These are phyloP conservation scores for Wickerhamomyces chaumierensis DNA, from an alignment of 805 yeast genomes.

Conservation along the genomic window DNA sequence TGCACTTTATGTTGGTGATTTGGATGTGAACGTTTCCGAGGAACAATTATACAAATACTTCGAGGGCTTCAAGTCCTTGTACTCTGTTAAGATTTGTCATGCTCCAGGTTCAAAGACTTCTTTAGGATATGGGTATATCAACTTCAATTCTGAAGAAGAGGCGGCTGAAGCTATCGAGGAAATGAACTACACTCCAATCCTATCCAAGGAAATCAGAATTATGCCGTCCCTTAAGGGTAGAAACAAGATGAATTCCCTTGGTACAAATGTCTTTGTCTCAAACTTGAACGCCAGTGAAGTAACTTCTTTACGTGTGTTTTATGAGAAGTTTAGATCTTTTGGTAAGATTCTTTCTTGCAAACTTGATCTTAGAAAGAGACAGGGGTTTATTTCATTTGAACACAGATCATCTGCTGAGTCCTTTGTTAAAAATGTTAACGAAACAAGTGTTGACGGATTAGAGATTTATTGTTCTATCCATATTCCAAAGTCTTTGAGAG, in stretches of 20 bases:
- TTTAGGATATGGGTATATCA: slow-evolving; percentile 66
- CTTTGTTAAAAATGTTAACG: slow-evolving; percentile 23
- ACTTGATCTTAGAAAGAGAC: slow-evolving; percentile 24
- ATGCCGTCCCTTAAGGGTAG: slow-evolving; percentile 44
- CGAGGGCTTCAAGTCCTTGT: slow-evolving; percentile 29
- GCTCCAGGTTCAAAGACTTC: slow-evolving; percentile 36
- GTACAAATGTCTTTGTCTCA: slow-evolving; percentile 40
- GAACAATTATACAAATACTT: slow-evolving; percentile 34
- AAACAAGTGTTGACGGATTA: slow-evolving; percentile 18
- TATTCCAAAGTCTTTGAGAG: slow-evolving; percentile 19
- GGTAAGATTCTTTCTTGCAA: slow-evolving; percentile 36
- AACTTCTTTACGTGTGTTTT: slow-evolving; percentile 33
- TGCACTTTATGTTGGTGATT: slow-evolving; percentile 49
- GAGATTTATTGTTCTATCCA: slow-evolving; percentile 29
- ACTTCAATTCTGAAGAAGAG: slow-evolving; percentile 37
- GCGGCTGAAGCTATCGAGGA: slow-evolving; percentile 47
- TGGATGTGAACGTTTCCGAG: slow-evolving; percentile 40
- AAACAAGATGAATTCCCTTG: slow-evolving; percentile 20
- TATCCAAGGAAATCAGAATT: slow-evolving; percentile 36
- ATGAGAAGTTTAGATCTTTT: slow-evolving; percentile 35
- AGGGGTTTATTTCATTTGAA: slow-evolving; percentile 30
- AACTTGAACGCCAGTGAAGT: slow-evolving; percentile 22
- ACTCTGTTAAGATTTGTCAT: slow-evolving; percentile 50
- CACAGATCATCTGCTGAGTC: slow-evolving; percentile 21
- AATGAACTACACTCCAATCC: slow-evolving; percentile 36